Percentiles rank a stretch among this genome's conserved stretches.
phyloP scores from a whole-genome alignment of 768 basidiomycete genomes.

The Suillus occidentalis region DNA sequence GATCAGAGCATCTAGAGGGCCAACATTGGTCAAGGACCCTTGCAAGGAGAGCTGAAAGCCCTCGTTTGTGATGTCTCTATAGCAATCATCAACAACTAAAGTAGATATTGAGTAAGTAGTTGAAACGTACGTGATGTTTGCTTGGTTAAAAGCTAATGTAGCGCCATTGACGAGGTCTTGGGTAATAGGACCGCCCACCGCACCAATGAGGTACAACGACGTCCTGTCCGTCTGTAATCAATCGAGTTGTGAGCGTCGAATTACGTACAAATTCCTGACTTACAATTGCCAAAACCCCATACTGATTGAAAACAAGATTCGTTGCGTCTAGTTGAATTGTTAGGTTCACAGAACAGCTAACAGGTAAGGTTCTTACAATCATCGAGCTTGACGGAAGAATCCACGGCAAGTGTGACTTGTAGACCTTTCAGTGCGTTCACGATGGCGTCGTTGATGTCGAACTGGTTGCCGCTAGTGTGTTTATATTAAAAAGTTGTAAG shows the following conservation, averaged over 20 bases:
- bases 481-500: conserved; percentile 9
- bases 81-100: conserved; percentile 48
- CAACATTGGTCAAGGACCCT: conserved; percentile 60
- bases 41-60: conserved; percentile 64
- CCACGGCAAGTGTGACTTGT: conserved; percentile 55
- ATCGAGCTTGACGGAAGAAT: conserved; percentile 58
- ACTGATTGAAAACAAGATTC: conserved; percentile 57
- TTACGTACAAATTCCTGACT: conserved; percentile 15
- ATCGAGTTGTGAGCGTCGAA: conserved; percentile 6
- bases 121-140: conserved; percentile 52
- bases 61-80: conserved; percentile 53
- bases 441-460: conserved; percentile 59
- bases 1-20: conserved; percentile 70
- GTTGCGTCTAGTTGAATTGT: conserved; percentile 45
- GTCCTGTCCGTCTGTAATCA: conserved; percentile 55
- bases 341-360: background rate
- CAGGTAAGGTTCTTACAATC: conserved; percentile 48
- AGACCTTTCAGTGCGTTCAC: conserved; percentile 61
- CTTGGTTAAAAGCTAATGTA: conserved; percentile 51
- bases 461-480: conserved; percentile 57
- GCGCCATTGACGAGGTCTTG: conserved; percentile 65
- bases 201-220: conserved; percentile 67
- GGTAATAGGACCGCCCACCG: conserved; percentile 63
- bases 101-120: background rate
- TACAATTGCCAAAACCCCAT: conserved; percentile 54